Conservation (phyloP, 352 stramenopile species). For the Phytopythium vexans region DNA sequence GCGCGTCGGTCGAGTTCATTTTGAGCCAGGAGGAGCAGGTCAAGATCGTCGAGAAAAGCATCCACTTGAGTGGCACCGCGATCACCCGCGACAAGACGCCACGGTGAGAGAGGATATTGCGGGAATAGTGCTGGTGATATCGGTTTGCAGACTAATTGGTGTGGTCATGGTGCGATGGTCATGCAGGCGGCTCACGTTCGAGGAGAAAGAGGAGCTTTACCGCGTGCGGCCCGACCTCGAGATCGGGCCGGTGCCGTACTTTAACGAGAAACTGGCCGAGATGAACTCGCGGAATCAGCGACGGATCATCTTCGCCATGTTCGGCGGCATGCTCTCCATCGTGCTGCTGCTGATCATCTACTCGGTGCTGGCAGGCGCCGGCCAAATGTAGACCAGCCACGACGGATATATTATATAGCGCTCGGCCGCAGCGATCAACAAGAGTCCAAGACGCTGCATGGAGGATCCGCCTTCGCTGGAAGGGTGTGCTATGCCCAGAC, state of each 20-base stretch:
- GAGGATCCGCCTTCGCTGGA: too few species aligned
- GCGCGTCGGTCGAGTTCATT: constrained; percentile 68
- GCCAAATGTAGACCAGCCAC: constrained; percentile 3
- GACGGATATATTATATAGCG: too few species aligned
- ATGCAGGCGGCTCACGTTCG: constrained; percentile 57
- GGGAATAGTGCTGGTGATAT: background rate
- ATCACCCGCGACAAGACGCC: constrained; percentile 34
- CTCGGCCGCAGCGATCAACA: too few species aligned
- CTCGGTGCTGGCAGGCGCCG: constrained; percentile 29
- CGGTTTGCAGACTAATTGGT: constrained; percentile 2
- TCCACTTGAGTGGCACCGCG: constrained; percentile 36
- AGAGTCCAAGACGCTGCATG: too few species aligned
- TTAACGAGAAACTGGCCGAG: constrained; percentile 53
- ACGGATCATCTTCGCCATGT: constrained; percentile 70
- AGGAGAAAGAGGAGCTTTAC: constrained; percentile 84
- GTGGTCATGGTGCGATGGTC: constrained; percentile 10
- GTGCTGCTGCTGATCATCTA: constrained; percentile 72
- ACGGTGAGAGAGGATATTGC: constrained; percentile 25
- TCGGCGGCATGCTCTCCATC: constrained; percentile 65
- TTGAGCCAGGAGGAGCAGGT: constrained; percentile 39
- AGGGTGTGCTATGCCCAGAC: too few species aligned
- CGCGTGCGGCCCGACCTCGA: constrained; percentile 78
- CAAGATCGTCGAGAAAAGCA: constrained; percentile 26
- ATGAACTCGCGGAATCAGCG: constrained; percentile 57
- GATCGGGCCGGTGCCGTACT: constrained; percentile 57